Conservation (phyloP, 768 basidiomycete species). For the Dioszegia hungarica region DNA sequence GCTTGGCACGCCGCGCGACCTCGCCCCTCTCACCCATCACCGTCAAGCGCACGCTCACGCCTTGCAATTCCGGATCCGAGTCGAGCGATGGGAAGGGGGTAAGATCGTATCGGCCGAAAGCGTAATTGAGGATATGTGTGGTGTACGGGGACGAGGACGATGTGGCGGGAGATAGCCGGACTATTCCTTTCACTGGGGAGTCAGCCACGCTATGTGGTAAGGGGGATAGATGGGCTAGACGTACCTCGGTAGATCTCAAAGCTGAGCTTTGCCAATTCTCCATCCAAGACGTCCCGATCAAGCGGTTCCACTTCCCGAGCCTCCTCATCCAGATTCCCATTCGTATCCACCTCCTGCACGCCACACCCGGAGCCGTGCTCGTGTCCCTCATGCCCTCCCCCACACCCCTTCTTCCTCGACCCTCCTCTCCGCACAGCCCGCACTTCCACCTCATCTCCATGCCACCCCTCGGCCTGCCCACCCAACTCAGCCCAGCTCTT, state of each 20-base stretch:
- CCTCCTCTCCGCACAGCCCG: constrained; percentile 59
- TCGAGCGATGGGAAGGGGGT: constrained; percentile 49
- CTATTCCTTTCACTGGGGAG: constrained; percentile 73
- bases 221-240: not conserved
- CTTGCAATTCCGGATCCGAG: constrained; percentile 38
- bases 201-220: not conserved
- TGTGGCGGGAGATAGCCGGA: constrained; percentile 53
- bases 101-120: constrained; percentile 78
- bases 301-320: constrained; percentile 20
- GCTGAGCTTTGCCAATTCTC: constrained; percentile 35
- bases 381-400: constrained; percentile 27
- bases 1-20: constrained; percentile 58
- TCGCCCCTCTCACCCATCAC: constrained; percentile 89
- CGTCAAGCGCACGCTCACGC: constrained; percentile 60
- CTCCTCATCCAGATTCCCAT: not conserved
- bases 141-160: constrained; percentile 2
- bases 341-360: not conserved
- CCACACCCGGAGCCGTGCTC: constrained; percentile 14
- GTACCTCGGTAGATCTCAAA: constrained; percentile 48
- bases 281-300: constrained; percentile 24
- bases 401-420: constrained; percentile 18
- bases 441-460: constrained; percentile 83
- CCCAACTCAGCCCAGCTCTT: constrained; percentile 22
- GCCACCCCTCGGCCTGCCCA: constrained; percentile 42
- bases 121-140: constrained; percentile 69